Evolutionary conservation across 2,329 filamentous ascomycete species (phyloP).

Genomic region (Beauveria medogensis): DNA sequence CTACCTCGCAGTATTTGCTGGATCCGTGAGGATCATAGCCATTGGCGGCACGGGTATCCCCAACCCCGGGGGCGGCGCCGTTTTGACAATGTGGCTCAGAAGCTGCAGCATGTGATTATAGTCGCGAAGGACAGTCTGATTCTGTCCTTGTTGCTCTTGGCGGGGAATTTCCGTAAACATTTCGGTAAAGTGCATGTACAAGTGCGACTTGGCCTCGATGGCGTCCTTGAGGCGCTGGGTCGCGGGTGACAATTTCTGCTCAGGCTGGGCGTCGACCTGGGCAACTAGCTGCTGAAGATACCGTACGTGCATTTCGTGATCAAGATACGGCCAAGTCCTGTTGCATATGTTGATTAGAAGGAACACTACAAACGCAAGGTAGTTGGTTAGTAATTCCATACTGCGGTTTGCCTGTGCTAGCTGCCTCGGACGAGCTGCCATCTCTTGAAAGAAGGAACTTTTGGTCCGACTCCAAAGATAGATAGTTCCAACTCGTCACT

Average conservation of each 20-base stretch:
- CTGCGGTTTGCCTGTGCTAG: neutral
- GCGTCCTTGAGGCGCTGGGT: neutral
- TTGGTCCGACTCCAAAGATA: neutral
- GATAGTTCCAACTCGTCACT: neutral
- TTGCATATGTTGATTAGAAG: neutral
- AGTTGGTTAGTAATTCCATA: neutral
- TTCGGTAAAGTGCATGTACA: conserved; percentile 11
- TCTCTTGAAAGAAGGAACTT: neutral
- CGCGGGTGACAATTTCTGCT: conserved; percentile 1
- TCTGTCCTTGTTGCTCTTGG: neutral
- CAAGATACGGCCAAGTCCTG: neutral
- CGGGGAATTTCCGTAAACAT: neutral
- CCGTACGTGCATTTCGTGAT: neutral
- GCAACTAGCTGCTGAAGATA: neutral
- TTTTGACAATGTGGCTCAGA: conserved; percentile 4
- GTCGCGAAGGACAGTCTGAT: neutral
- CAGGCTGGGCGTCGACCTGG: neutral
- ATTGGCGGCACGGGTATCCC: neutral
- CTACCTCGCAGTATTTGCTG: conserved; percentile 44
- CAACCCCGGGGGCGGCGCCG: conserved; percentile 27
- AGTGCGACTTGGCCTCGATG: conserved; percentile 1
- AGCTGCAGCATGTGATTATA: conserved; percentile 4
- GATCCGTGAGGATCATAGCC: conserved; percentile 28
- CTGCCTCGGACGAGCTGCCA: neutral
- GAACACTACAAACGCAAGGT: neutral